Conservation (phyloP, 2,329 filamentous ascomycete genomes). For the Mollisiaceae sp. region DNA sequence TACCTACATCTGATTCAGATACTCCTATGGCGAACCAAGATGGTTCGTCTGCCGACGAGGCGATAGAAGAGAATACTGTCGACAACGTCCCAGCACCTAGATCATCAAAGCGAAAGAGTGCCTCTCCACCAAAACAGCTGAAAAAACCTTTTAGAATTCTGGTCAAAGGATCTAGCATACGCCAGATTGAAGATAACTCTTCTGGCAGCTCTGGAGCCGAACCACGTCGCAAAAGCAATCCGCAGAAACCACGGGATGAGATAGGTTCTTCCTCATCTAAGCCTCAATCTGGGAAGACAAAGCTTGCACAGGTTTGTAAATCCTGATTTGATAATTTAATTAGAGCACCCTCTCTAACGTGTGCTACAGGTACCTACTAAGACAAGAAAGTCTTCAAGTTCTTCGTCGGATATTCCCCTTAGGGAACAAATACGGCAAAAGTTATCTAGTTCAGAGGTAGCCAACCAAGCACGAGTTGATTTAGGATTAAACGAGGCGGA, state of each 20-base stretch:
- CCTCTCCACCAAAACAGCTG: background rate
- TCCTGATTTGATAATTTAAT: background rate
- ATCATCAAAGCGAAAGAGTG: background rate
- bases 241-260: background rate
- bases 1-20: background rate
- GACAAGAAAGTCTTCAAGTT: background rate
- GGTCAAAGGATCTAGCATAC: background rate
- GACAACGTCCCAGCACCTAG: slow-evolving; percentile 16
- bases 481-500: background rate
- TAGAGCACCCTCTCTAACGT: background rate
- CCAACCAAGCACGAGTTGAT: background rate
- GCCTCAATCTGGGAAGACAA: background rate
- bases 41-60: slow-evolving; percentile 37
- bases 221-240: background rate
- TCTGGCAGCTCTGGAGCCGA: background rate
- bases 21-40: background rate
- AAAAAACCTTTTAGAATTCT: background rate
- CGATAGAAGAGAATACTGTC: slow-evolving; percentile 31
- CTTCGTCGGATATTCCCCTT: background rate
- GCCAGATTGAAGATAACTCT: background rate
- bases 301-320: background rate
- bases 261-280: background rate
- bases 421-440: background rate
- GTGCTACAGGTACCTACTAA: background rate
- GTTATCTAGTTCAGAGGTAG: background rate